Conservation (phyloP, 768 basidiomycete species). For the Lactarius sanguifluus region DNA sequence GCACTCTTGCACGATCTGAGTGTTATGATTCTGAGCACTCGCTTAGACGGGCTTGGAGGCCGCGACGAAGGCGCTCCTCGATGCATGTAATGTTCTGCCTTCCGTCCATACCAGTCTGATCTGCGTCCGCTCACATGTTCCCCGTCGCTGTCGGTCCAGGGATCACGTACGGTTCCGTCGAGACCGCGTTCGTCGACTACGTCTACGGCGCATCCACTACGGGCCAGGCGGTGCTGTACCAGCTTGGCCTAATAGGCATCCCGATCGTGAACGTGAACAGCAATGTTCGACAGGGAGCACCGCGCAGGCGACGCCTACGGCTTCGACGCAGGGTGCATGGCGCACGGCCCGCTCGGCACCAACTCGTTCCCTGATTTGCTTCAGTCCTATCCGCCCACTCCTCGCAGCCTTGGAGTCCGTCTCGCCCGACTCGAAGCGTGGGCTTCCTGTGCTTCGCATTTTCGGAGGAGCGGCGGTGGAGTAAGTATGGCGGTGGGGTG, state of each 20-base stretch:
- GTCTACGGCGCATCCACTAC: conserved; percentile 51
- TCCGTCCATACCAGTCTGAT: neutral
- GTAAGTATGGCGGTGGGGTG: conserved; percentile 66
- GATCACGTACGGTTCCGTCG: conserved; percentile 75
- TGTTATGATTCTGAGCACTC: neutral
- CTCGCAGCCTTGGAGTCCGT: conserved; percentile 48
- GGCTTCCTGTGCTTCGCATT: conserved; percentile 71
- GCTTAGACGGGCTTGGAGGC: conserved; percentile 83
- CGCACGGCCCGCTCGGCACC: conserved; percentile 50
- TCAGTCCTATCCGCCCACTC: conserved; percentile 47
- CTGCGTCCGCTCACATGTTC: neutral
- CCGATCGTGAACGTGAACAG: too few species aligned
- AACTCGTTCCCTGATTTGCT: conserved; percentile 57
- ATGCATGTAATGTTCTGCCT: conserved; percentile 55
- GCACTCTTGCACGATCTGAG: neutral
- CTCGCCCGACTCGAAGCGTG: conserved; percentile 60
- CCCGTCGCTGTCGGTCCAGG: conserved; percentile 43
- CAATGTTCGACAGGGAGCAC: too few species aligned
- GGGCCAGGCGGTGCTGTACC: too few species aligned
- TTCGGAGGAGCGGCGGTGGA: conserved; percentile 74
- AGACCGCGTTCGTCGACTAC: conserved; percentile 77
- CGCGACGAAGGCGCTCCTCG: conserved; percentile 80
- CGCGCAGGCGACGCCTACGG: too few species aligned
- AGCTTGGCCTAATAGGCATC: too few species aligned
- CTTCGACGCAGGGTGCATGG: too few species aligned